A percentile compares a stretch with the other conserved stretches of the same genome.
phyloP scores from a whole-genome alignment of 805 yeast species.

The Ogataea pignaliae region DNA sequence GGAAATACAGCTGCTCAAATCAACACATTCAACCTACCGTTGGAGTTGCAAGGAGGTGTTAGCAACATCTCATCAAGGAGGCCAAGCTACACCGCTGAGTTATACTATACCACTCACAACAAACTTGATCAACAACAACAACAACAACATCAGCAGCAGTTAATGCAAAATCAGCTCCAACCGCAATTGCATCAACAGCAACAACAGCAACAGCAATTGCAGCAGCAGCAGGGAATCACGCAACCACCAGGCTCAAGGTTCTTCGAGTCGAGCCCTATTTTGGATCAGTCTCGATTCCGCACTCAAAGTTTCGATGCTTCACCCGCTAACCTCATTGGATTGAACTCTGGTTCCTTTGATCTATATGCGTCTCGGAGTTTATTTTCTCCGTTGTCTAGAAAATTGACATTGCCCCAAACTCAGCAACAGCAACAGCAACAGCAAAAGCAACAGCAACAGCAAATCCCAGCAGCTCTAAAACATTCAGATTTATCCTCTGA shows the following conservation, averaged over 20 bases:
- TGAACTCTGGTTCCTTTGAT: conserved; percentile 2
- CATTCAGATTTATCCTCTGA: conserved; percentile 3
- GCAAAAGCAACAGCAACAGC: conserved; percentile 6
- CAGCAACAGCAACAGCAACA: conserved; percentile 7
- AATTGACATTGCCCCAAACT: neutral
- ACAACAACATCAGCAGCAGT: conserved; percentile 14
- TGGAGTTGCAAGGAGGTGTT: conserved; percentile 61
- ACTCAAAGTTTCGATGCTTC: conserved; percentile 14
- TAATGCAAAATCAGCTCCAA: conserved; percentile 6
- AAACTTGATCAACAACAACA: conserved; percentile 20
- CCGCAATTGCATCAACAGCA: conserved; percentile 6
- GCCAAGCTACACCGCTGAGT: conserved; percentile 72
- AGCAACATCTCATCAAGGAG: conserved; percentile 62
- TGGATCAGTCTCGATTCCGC: conserved; percentile 6
- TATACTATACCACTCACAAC: conserved; percentile 35
- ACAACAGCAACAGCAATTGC: neutral
- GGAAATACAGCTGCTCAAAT: neutral
- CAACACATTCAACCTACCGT: conserved; percentile 43
- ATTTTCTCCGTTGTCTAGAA: neutral
- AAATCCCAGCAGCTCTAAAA: neutral
- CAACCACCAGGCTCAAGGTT: conserved; percentile 16
- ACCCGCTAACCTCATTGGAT: neutral
- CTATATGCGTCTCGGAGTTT: neutral
- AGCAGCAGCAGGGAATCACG: conserved; percentile 7
- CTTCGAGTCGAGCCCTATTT: conserved; percentile 10